Evolutionary conservation across 306 rosid genomes (phyloP).

Genomic region (Gynostemma pentaphyllum): DNA sequence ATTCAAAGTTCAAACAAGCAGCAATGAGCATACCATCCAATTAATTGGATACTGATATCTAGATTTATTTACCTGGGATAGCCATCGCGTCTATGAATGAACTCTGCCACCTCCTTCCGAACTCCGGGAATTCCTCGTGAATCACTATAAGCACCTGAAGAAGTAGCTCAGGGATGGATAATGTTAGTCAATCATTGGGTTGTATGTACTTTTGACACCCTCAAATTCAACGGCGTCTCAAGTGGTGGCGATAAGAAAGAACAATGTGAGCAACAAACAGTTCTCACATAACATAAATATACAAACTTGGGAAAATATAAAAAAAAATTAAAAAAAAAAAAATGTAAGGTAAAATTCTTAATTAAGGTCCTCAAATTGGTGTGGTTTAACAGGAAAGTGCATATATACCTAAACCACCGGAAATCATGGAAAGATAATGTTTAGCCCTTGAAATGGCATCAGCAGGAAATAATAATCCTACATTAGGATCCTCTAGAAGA

Average conservation of each 20-base stretch:
- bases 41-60: neutral
- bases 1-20: slow-evolving; percentile 25
- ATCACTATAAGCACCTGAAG: slow-evolving; percentile 92
- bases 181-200: neutral
- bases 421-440: slow-evolving; percentile 67
- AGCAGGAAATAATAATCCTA: slow-evolving; percentile 81
- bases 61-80: slow-evolving; percentile 64
- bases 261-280: neutral
- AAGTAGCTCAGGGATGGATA: neutral
- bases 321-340: neutral
- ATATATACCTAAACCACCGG: slow-evolving; percentile 99
- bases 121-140: slow-evolving; percentile 90
- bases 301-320: neutral
- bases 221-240: neutral
- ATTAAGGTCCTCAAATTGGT: no score
- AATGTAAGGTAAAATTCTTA: neutral
- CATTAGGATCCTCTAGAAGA: slow-evolving; percentile 84
- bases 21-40: neutral
- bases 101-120: slow-evolving; percentile 91
- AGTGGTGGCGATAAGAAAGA: neutral
- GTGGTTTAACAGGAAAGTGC: no score
- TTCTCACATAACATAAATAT: neutral
- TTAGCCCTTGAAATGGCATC: slow-evolving; percentile 95
- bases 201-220: neutral
- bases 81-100: slow-evolving; percentile 86